Evolutionary conservation across 2,329 filamentous ascomycete species (phyloP), one percentile per base, ranked within the genome.

Genomic region (Hymenoscyphus fraxineus): DNA sequence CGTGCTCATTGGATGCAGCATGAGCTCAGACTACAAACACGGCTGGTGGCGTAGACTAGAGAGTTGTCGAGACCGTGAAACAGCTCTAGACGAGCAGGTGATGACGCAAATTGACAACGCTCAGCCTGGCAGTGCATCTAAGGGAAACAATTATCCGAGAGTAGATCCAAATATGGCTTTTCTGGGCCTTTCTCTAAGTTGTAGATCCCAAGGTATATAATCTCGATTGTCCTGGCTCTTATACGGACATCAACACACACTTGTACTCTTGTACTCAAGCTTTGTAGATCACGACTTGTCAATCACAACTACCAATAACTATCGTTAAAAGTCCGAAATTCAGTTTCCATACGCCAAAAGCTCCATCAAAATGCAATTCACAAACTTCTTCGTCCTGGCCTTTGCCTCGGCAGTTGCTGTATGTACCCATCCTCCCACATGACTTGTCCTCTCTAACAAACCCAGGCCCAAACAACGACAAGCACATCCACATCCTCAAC

Each of bases 351-450:
- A 58, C 22, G 15, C 16, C 41, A 58, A 35, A 57, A 51, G 27
- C 27, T 2, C 59, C 62, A 31, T 59, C 61, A 70, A 66, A n/a
- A 73, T 73, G 72, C 72, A 73, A 67, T 69, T 73, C 68, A 73
- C 71, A 65, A 71, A 70, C 63, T 12, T 68, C 39, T 16, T 68
- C 64, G 58, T 73, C 58, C 64, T 73, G 65, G 71, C 71, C 66
- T 62, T 73, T 54, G 70, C 68, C 68, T 66, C 67, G 32, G 58
- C 65, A 31, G 69, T 68, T 57, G 56, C 66, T 44, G 71, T 71
- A 66, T 9, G 62, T 56, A 32, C 1, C 15, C n/a, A 12, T 27
- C 10, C 15, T 22, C 32, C 9, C 2, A 35, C 35, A 35, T 35
- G 6, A 35, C 35, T 4, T 35, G 2, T 19, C 16, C 22, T 22